These are phyloP conservation scores for Acacia melanoxylon DNA, from an alignment of 306 rosid species.

Conservation along the genomic window DNA sequence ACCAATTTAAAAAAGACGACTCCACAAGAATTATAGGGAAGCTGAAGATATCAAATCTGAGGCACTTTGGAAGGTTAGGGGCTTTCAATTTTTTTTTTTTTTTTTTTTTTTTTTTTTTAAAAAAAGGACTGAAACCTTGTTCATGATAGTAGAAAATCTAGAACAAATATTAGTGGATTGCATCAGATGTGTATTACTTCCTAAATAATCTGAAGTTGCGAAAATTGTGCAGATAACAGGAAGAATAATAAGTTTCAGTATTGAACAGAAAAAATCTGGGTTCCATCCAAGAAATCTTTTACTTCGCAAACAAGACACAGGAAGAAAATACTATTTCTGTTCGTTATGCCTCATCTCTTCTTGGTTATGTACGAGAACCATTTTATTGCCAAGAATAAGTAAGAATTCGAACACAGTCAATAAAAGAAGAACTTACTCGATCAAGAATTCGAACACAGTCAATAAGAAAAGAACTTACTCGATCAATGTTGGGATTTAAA, in stretches of 20 bases:
- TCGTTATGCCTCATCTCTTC: neutral
- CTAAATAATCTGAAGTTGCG: neutral
- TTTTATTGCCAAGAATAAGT: neutral
- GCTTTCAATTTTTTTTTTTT: neutral
- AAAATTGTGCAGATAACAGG: neutral
- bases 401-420: neutral
- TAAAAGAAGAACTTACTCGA: neutral
- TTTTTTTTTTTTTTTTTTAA: no score
- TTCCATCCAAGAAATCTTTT: neutral
- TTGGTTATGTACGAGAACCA: neutral
- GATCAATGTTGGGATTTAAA: slow-evolving; percentile 4
- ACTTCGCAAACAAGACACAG: neutral
- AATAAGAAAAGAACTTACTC: slow-evolving; percentile 18
- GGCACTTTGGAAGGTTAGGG: neutral
- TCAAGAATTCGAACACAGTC: neutral
- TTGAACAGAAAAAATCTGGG: neutral
- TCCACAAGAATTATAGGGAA: neutral
- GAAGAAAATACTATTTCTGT: neutral
- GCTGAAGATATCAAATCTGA: neutral
- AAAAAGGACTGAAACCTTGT: neutral
- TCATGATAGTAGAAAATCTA: neutral
- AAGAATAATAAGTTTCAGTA: neutral
- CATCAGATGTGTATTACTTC: neutral
- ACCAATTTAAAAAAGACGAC: neutral
- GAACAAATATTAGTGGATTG: neutral